Base-by-base conservation (phyloP, 2,329 filamentous ascomycete species). In the Microcyclospora pomicola region DNA sequence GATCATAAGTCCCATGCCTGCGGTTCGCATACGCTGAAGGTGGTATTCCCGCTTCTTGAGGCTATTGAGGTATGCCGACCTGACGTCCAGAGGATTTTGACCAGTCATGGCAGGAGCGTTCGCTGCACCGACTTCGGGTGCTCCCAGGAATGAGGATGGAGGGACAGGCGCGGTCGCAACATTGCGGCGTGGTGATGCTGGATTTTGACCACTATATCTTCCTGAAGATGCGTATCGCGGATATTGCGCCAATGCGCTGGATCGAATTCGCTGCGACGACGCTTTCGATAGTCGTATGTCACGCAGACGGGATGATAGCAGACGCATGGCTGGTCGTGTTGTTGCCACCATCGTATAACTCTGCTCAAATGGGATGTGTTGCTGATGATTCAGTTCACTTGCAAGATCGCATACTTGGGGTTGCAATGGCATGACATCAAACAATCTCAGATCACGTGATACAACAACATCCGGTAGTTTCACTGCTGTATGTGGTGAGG, bases 1-100 rank as follows among this genome's bases (percentile, higher is more conserved):
- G 40, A 57, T 16, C 13, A 59, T 41, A 31, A 60, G 42, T n/a
- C 57, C 57, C 46, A 58, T 56, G 11, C 52, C 55, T 7, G 56
- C 54, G 38, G 56, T 54, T 27, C 55, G 56, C 54, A 59, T 59
- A 16, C 55, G 52, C 16, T 48, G 46, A 28, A 55, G 34, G 37
- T 55, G 48, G 36, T 54, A 50, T 24, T 51, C 43, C 16, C 49
- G 46, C 43, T 53, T 53, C 41, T 55, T 47, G 33, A 54, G 52
- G 15, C 38, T 45, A 27, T 46, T 50, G 34, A 53, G 34, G 4
- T 44, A 42, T 16, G 44, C 45, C 11, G 48, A 48, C 13, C 49
- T 48, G 28, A 47, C 46, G 39, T 52, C 52, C 24, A 49, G 33
- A 6, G 49, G 50, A 27, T 50, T 49, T 2, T 36, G 41, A 28